Evolutionary conservation across 1,284 basidiomycete species (phyloP).

Genomic region (Nidula niveotomentosa): DNA sequence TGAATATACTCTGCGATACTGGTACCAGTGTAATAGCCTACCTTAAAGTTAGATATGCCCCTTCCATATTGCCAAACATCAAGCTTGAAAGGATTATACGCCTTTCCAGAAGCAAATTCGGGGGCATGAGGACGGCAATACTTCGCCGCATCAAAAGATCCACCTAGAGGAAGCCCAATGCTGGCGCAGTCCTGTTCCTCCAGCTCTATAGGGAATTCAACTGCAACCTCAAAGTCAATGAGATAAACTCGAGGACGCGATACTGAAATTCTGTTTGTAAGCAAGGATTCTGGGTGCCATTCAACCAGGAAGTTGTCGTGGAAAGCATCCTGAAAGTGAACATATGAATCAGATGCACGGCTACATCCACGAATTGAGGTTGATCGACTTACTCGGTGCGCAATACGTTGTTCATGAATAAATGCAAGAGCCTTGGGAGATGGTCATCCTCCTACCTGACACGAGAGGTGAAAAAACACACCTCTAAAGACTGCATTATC

Average conservation of each 20-base stretch:
- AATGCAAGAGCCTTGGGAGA: conserved; percentile 15
- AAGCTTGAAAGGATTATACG: conserved; percentile 23
- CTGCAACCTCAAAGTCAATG: conserved; percentile 24
- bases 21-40: background rate
- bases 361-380: too few species aligned
- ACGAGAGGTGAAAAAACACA: conserved; percentile 6
- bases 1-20: background rate
- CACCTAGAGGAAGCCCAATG: too few species aligned
- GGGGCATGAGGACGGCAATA: conserved; percentile 18
- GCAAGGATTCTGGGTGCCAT: conserved; percentile 23
- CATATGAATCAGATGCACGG: background rate
- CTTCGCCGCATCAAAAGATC: too few species aligned
- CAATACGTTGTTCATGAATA: conserved; percentile 16
- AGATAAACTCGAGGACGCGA: conserved; percentile 22
- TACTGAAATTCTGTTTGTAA: conserved; percentile 8
- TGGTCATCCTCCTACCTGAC: background rate
- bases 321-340: conserved; percentile 20
- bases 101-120: conserved; percentile 12
- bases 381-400: conserved; percentile 16
- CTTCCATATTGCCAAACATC: conserved; percentile 27
- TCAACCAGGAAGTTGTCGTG: conserved; percentile 22
- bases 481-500: too few species aligned
- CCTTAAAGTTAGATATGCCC: conserved; percentile 11
- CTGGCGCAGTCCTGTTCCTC: too few species aligned
- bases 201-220: conserved; percentile 16